These are phyloP conservation scores for Fusarium concolor DNA, from an alignment of 2,329 filamentous ascomycete species.

Conservation along the genomic window DNA sequence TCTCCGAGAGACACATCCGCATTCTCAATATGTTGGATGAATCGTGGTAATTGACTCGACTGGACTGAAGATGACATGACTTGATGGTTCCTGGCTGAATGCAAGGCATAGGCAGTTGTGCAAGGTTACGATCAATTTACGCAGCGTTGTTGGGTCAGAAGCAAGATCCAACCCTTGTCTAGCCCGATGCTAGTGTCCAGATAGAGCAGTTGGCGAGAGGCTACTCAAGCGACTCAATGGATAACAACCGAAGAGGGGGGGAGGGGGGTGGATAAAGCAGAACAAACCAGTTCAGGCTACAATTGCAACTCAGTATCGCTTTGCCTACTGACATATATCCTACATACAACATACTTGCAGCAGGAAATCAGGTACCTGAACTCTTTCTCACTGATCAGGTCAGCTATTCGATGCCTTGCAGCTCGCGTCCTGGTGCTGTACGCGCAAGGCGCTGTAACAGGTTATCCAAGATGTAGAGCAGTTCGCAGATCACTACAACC, in stretches of 20 bases:
- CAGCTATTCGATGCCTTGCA: slow-evolving; percentile 28
- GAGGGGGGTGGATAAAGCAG: slow-evolving; percentile 33
- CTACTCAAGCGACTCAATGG: slow-evolving; percentile 1
- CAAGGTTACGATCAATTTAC: slow-evolving; percentile 37
- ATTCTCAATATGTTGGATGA: slow-evolving; percentile 13
- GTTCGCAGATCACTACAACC: slow-evolving; percentile 31
- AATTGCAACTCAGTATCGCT: slow-evolving; percentile 20
- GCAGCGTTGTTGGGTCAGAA: slow-evolving; percentile 38
- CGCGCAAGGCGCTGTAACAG: slow-evolving; percentile 16
- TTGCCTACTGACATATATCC: slow-evolving; percentile 5
- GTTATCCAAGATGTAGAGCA: slow-evolving; percentile 19
- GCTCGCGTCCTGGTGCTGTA: slow-evolving; percentile 17
- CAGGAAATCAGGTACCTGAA: slow-evolving; percentile 20
- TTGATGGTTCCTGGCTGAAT: slow-evolving; percentile 29
- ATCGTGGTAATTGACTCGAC: slow-evolving; percentile 13
- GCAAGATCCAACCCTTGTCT: slow-evolving; percentile 41
- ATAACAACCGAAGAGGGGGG: slow-evolving; percentile 30
- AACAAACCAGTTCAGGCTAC: slow-evolving; percentile 35
- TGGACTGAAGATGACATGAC: slow-evolving; percentile 13
- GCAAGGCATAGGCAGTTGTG: slow-evolving; percentile 33
- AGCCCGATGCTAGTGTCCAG: slow-evolving; percentile 41
- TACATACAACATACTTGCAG: slow-evolving; percentile 10
- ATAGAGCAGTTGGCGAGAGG: slow-evolving; percentile 37
- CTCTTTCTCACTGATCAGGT: slow-evolving; percentile 3
- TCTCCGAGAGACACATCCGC: slow-evolving; percentile 22